Evolutionary conservation across 192 early-diverging fungal species (phyloP), one percentile per base, ranked within the genome.

Genomic region (Coemansia biformis): DNA sequence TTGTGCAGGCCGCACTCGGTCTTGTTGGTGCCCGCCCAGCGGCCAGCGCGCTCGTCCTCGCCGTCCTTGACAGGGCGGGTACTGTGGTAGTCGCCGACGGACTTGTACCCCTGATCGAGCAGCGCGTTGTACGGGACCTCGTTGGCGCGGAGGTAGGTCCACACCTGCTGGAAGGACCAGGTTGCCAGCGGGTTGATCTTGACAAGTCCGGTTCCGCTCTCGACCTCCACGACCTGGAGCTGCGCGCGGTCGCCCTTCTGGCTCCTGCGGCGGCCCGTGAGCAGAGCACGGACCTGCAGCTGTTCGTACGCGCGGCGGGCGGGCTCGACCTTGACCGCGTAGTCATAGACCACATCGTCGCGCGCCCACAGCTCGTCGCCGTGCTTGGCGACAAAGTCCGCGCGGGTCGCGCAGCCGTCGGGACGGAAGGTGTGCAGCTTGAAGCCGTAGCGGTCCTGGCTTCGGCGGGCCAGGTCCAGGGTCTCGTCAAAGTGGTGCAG

Each of bases 1-100:
- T 95, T 92, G 77, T 97, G 94, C 30, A 97, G 59, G 0, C 94
- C 94, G 59, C 94, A 97, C 73, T 97, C 94, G 2, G 86, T 83
- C 78, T 97, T 95, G 45, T 85, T 77, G 43, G 83, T 77, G 6
- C 89, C 90, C 40, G 79, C 76, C 91, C 91, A 97, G 37, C 94
- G 80, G 12, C 94, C 94, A 15, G 80, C 82, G 2, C 94, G 84
- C 74, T 97, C 94, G 42, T 73, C 73, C 52, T 81, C 81, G 22
- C 80, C 79, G 29, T 76, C 78, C 8, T 69, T 64, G 26, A 84
- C 83, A 7, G 85, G 78, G 29, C 78, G 76, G 8, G 94, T 97
- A 39, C 86, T 89, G 63, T 97, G 94, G 75, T 81, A 84, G 68
- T 97, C 94, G 39, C 94, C 94, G 42, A 97, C 80, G 16, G 85